A percentile compares a stretch with the other conserved stretches of the same genome.
These are phyloP conservation scores for Suillus lakei DNA, from an alignment of 768 basidiomycete species.

Conservation along the genomic window DNA sequence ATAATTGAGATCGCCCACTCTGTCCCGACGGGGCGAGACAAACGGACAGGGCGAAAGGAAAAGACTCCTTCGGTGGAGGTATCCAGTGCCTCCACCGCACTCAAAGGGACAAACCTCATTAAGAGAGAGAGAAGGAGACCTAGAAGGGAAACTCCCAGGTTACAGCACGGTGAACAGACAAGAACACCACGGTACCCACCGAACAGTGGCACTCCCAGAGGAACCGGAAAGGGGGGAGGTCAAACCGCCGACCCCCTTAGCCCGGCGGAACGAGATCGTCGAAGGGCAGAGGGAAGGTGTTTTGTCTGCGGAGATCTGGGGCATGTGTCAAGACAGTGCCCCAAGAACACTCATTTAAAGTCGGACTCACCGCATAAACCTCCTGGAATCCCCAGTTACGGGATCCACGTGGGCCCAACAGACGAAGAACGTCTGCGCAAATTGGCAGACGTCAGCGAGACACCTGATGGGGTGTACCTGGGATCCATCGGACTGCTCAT, in stretches of 20 bases:
- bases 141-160: too few relatives aligned
- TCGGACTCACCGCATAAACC: not conserved
- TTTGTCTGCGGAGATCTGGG: conserved; percentile 33
- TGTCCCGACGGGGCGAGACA: not conserved
- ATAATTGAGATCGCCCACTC: conserved; percentile 35
- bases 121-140: too few relatives aligned
- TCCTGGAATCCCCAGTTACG: not conserved
- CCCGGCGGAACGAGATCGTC: not conserved
- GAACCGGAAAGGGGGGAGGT: too few relatives aligned
- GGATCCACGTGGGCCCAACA: not conserved
- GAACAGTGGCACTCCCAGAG: too few relatives aligned
- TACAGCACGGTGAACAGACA: too few relatives aligned
- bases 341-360: conserved; percentile 20
- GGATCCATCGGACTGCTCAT: not conserved
- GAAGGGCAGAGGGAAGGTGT: conserved; percentile 27
- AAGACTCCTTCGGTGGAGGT: not conserved
- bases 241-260: not conserved
- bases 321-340: conserved; percentile 37
- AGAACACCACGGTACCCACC: too few relatives aligned
- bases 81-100: too few relatives aligned
- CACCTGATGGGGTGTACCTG: not conserved
- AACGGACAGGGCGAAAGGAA: not conserved
- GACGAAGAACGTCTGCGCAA: not conserved
- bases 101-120: too few relatives aligned
- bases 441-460: not conserved